Percentiles rank a stretch among this genome's conserved stretches.
Conservation (phyloP, 805 yeast species). For the Candida tallmaniae region DNA sequence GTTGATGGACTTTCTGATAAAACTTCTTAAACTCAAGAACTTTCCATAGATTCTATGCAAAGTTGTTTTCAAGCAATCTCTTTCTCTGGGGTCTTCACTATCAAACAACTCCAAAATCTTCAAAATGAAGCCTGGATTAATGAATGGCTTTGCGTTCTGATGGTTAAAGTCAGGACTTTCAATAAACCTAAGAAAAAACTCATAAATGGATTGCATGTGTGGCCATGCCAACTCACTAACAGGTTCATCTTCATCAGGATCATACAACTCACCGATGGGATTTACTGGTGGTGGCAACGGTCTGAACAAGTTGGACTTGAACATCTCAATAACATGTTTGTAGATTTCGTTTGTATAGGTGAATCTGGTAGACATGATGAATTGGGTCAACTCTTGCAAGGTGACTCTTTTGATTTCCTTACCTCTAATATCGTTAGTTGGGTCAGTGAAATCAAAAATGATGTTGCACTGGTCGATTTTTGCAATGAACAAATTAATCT, state of each 20-base stretch:
- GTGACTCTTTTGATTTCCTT: constrained; percentile 88
- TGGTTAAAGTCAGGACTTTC: constrained; percentile 95
- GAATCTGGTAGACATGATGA: constrained; percentile 76
- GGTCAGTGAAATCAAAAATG: constrained; percentile 91
- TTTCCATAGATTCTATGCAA: constrained; percentile 95
- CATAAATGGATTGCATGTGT: constrained; percentile 96
- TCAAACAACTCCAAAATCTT: constrained; percentile 85
- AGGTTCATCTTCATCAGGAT: constrained; percentile 99
- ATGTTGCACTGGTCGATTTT: constrained; percentile 94
- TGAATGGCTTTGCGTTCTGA: constrained; percentile 86
- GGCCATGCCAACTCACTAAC: constrained; percentile 97
- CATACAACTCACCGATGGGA: constrained; percentile 93
- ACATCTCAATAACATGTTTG: constrained; percentile 83
- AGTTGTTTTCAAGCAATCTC: constrained; percentile 93
- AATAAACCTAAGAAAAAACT: constrained; percentile 85
- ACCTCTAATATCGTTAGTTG: constrained; percentile 85
- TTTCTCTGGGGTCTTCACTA: constrained; percentile 93
- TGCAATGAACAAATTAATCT: constrained; percentile 71
- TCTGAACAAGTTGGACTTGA: constrained; percentile 80
- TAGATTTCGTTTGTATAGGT: constrained; percentile 90
- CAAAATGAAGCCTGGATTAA: constrained; percentile 85
- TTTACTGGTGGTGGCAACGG: constrained; percentile 98
- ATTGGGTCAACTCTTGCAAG: constrained; percentile 83
- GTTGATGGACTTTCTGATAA: constrained; percentile 85
- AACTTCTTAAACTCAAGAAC: constrained; percentile 82